These are phyloP conservation scores for Fusarium chaquense DNA, from an alignment of 2,329 filamentous ascomycete species.

Conservation along the genomic window DNA sequence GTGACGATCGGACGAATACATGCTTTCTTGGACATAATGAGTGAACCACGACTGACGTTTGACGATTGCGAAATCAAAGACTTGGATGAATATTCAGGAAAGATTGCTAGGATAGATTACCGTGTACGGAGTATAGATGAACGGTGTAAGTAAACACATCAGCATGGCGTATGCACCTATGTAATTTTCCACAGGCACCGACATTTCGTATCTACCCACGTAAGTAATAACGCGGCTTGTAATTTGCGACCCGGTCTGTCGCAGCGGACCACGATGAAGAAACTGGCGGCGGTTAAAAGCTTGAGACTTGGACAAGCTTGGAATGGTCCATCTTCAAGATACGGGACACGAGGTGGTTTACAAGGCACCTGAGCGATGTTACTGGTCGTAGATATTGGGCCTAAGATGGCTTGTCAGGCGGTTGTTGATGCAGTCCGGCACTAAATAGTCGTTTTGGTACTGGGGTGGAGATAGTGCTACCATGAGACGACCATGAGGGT, in stretches of 20 bases:
- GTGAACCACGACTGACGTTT: neutral
- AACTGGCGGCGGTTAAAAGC: slow-evolving; percentile 33
- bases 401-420: slow-evolving; percentile 37
- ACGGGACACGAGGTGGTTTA: slow-evolving; percentile 26
- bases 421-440: slow-evolving; percentile 40
- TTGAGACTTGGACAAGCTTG: slow-evolving; percentile 39
- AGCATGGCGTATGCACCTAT: slow-evolving; percentile 5
- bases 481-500: slow-evolving; percentile 24
- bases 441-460: slow-evolving; percentile 32
- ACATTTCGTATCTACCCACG: slow-evolving; percentile 19
- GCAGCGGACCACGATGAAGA: slow-evolving; percentile 3
- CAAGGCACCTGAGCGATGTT: slow-evolving; percentile 35
- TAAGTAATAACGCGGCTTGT: slow-evolving; percentile 15
- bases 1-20: slow-evolving; percentile 15
- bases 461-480: slow-evolving; percentile 30
- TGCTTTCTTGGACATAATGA: neutral
- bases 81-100: neutral
- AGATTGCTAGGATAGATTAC: neutral
- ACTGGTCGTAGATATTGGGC: slow-evolving; percentile 40
- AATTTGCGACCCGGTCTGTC: slow-evolving; percentile 5
- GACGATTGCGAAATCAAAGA: neutral
- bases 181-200: slow-evolving; percentile 23
- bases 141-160: slow-evolving; percentile 25
- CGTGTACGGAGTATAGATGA: neutral
- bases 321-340: slow-evolving; percentile 36